These are phyloP conservation scores for Colletotrichum cereale DNA, from an alignment of 2,329 filamentous ascomycete genomes.

Conservation along the genomic window DNA sequence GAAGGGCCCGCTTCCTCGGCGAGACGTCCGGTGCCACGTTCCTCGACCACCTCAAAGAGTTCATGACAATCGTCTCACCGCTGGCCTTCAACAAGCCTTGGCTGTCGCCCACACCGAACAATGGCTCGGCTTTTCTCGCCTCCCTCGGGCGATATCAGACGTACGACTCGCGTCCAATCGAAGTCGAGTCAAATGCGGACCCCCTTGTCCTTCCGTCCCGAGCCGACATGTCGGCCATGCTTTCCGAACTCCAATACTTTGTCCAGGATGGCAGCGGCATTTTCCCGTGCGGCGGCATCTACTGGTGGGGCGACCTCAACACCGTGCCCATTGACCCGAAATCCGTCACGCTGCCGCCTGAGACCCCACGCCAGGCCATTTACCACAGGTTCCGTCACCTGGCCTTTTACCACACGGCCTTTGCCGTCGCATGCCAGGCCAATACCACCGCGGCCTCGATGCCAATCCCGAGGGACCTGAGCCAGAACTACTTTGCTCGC, in stretches of 20 bases:
- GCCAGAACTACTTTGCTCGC: constrained; percentile 59
- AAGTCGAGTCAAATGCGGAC: constrained; percentile 51
- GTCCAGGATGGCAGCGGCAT: constrained; percentile 59
- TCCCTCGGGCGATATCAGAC: constrained; percentile 61
- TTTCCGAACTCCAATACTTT: constrained; percentile 56
- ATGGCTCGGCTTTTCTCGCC: constrained; percentile 52
- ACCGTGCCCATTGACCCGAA: constrained; percentile 47
- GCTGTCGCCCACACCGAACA: constrained; percentile 39
- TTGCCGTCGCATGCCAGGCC: constrained; percentile 55
- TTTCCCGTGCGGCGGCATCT: constrained; percentile 60
- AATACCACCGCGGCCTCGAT: constrained; percentile 46
- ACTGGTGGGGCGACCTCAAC: constrained; percentile 60
- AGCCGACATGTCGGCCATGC: constrained; percentile 53
- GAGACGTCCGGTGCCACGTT: constrained; percentile 64
- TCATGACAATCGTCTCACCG: constrained; percentile 57
- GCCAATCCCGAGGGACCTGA: constrained; percentile 49
- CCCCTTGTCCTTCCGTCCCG: constrained; percentile 55
- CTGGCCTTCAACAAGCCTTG: constrained; percentile 46
- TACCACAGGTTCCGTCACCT: constrained; percentile 51
- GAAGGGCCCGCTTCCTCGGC: constrained; percentile 60
- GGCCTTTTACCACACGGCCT: constrained; percentile 60
- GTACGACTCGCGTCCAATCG: constrained; percentile 58
- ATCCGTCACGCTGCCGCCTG: constrained; percentile 40
- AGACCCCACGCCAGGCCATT: constrained; percentile 40
- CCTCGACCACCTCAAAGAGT: constrained; percentile 61